Percentiles rank a stretch among this genome's conserved stretches.
Evolutionary conservation across 768 basidiomycete species (phyloP).

Genomic region (Cystobasidium tubakii): DNA sequence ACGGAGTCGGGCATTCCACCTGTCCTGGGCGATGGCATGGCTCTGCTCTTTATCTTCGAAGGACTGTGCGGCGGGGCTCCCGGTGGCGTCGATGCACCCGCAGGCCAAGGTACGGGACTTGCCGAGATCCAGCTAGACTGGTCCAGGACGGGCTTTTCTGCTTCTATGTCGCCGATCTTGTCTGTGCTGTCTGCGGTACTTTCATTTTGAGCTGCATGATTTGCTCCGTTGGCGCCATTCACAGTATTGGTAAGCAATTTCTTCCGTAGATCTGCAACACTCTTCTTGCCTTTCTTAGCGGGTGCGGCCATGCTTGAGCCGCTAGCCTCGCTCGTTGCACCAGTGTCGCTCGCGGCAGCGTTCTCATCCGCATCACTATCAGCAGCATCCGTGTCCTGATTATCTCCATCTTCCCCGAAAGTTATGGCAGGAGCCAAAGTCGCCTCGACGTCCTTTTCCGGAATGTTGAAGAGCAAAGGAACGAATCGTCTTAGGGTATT

Average conservation of each 20-base stretch:
- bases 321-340: slow-evolving; percentile 37
- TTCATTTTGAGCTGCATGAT: neutral
- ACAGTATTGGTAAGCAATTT: slow-evolving; percentile 71
- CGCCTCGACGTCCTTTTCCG: slow-evolving; percentile 52
- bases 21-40: slow-evolving; percentile 10
- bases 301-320: slow-evolving; percentile 38
- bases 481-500: slow-evolving; percentile 77
- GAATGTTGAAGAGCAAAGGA: slow-evolving; percentile 65
- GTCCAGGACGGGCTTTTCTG: slow-evolving; percentile 36
- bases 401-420: slow-evolving; percentile 52
- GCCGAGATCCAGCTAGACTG: slow-evolving; percentile 46
- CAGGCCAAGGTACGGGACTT: slow-evolving; percentile 23
- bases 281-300: slow-evolving; percentile 46
- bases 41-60: slow-evolving; percentile 8
- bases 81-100: neutral
- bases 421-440: slow-evolving; percentile 47
- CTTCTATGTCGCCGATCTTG: slow-evolving; percentile 52
- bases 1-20: neutral
- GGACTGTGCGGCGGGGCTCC: neutral
- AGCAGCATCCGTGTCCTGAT: slow-evolving; percentile 66
- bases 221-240: slow-evolving; percentile 45
- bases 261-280: slow-evolving; percentile 66
- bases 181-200: neutral
- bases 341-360: slow-evolving; percentile 41
- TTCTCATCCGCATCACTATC: slow-evolving; percentile 56